Conservation (phyloP, 129 eudicot species). For the Flaveria ramosissima region DNA sequence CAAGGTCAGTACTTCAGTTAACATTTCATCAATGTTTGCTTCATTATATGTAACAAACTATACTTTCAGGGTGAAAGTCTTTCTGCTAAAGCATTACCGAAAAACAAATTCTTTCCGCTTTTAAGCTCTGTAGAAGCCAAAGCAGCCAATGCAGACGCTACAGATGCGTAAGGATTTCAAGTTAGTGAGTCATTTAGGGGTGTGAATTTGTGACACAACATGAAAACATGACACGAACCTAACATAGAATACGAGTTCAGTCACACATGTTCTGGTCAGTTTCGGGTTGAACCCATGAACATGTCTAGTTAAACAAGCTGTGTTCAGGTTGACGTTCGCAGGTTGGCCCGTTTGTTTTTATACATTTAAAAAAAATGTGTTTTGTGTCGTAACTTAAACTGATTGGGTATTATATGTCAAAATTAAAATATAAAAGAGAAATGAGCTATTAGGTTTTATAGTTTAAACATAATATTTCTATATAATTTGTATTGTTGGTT, state of each 20-base stretch:
- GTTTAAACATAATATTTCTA: not conserved
- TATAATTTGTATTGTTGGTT: not conserved
- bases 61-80: constrained; percentile 80
- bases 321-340: not conserved
- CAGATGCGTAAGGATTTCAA: constrained; percentile 67
- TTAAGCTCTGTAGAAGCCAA: constrained; percentile 57
- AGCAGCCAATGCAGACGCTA: constrained; percentile 57
- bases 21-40: not conserved
- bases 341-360: not conserved
- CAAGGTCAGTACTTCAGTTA: constrained; percentile 45
- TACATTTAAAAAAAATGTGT: not conserved
- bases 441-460: not conserved
- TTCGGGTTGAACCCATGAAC: not conserved
- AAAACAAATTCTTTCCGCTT: constrained; percentile 47
- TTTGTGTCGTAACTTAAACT: not conserved
- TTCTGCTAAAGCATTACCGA: constrained; percentile 52
- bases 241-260: not conserved
- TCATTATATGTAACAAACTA: constrained; percentile 1
- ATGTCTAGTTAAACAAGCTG: not conserved
- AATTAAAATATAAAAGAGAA: not conserved
- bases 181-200: not conserved
- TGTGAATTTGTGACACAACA: not conserved
- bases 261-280: not conserved
- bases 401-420: not conserved
- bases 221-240: not conserved